These are phyloP conservation scores for Helicostylum pulchrum DNA, from an alignment of 192 early-diverging fungal species.

Conservation along the genomic window DNA sequence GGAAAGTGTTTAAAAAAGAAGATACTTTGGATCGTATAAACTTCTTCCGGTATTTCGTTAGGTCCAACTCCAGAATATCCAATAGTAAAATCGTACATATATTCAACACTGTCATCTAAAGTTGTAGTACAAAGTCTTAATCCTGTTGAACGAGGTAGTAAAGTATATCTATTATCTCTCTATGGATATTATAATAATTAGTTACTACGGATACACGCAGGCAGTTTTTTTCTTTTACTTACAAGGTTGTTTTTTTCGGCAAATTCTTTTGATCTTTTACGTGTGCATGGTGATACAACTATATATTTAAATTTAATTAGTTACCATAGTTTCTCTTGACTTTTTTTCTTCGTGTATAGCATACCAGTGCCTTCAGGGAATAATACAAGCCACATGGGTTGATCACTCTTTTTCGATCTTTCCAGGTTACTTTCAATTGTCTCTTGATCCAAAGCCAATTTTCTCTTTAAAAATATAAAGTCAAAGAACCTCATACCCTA, in stretches of 20 bases:
- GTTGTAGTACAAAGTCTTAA: constrained; percentile 66
- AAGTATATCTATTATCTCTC: constrained; percentile 61
- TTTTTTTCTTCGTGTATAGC: background rate
- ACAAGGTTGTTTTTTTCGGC: constrained; percentile 52
- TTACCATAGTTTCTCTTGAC: too few relatives aligned
- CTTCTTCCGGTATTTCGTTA: constrained; percentile 71
- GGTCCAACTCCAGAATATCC: constrained; percentile 76
- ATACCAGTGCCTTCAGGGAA: constrained; percentile 92
- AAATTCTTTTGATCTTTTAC: constrained; percentile 62
- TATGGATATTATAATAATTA: constrained; percentile 19
- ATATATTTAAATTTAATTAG: background rate
- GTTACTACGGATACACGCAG: too few relatives aligned
- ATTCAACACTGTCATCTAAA: constrained; percentile 62
- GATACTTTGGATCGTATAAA: constrained; percentile 72
- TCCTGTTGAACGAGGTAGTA: constrained; percentile 86
- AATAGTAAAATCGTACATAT: constrained; percentile 87
- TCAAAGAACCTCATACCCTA: constrained; percentile 89
- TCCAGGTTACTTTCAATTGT: constrained; percentile 57
- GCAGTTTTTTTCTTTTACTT: background rate
- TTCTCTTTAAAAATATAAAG: constrained; percentile 92
- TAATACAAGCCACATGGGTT: constrained; percentile 87
- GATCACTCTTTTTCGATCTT: constrained; percentile 49
- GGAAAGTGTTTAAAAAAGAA: constrained; percentile 75
- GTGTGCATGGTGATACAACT: constrained; percentile 76
- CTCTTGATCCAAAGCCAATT: constrained; percentile 61